Base-by-base conservation (phyloP, 1,139 yeast species). In the Yamadazyma mexicana region DNA sequence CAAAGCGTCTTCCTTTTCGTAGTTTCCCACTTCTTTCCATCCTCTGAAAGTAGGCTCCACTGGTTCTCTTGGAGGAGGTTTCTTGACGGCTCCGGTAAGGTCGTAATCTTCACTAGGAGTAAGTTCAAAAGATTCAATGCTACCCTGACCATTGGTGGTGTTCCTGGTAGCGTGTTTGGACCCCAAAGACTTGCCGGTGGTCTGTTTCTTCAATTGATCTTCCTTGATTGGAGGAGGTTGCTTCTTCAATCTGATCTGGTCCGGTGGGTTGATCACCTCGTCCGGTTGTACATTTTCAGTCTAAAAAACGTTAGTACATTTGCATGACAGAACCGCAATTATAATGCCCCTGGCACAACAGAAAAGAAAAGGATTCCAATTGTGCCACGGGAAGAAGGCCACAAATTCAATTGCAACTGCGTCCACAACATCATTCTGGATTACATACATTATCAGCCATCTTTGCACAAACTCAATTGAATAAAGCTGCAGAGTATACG, bases 1-100 rank as follows among this genome's bases (percentile, higher is more conserved):
- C 48, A 87, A 67, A 1, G 66, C 67, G 56, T 83, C 89, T 26
- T 76, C 76, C 41, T 79, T 80, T 53, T 81, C 87, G 83, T 87
- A 91, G 17, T 89, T 87, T 12, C 95, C 92, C 35, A 87, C 91
- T 62, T 91, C 96, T 58, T 83, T 87, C 98, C 98, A 91, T 16
- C 98, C 98, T 42, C 88, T 73, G 55, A 75, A 82, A 0, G 89
- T 74, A 1, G 92, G 86, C 22, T 77, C 80, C 7, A 72, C 78
- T 1, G 82, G 62, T 34, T 67, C 61, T 57, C 92, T 71, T 27
- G 77, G 75, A 1, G 70, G 68, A 1, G 77, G 77, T 44, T 71
- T 72, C 43, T 69, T 69, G 5, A 62, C 61, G 38, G 63, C 64
- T 22, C 61, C 59, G 2, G 61, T 41, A 37, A 61, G 48, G 43